Base-by-base conservation (phyloP, 495 filamentous ascomycete species). In the Halenospora varia region DNA sequence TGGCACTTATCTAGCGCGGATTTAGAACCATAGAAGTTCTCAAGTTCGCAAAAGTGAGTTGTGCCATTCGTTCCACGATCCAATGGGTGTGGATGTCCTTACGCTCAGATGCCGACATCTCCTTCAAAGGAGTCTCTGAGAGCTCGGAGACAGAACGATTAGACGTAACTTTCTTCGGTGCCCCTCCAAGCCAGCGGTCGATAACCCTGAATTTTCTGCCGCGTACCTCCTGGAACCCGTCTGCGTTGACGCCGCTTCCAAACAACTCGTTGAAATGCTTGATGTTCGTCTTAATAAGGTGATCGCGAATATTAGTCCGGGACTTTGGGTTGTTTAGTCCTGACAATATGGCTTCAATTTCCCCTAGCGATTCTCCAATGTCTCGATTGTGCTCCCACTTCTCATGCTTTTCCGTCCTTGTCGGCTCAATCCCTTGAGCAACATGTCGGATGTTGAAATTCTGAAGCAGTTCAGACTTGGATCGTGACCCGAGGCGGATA, bases 401-500 rank as follows among this genome's bases (percentile, higher is more conserved):
- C 15, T 60, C 52, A n/a, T 60, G 57, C 44, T 71, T 75, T 59
- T 83, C 80, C 3, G 67, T 48, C 11, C 62, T 70, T 8, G 79
- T 82, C 4, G 66, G 71, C 11, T 59, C 55, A 20, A 62, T 48
- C 11, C 59, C 48, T 42, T 64, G 59, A 0, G 61, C 56, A 24
- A 84, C 69, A 1, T 56, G 51, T 3, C 73, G 66, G 1, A 88
- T 72, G 48, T 81, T 84, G 15, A 78, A 59, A 0, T 67, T 61
- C 51, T 73, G 65, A 0, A 86, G 68, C 17, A 70, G 57, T 29
- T 87, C 80, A 0, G 82, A 84, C 64, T 88, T 87, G 1, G 82
- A 87, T 29, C 76, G 77, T 9, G 77, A 80, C 0, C 88, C 88
- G 10, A 94, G 82, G 15, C 89, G 83, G 51, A 94, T 79, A 29